phyloP scores from a whole-genome alignment of 257 asterid genomes.

The Solanum corneliomulleri region DNA sequence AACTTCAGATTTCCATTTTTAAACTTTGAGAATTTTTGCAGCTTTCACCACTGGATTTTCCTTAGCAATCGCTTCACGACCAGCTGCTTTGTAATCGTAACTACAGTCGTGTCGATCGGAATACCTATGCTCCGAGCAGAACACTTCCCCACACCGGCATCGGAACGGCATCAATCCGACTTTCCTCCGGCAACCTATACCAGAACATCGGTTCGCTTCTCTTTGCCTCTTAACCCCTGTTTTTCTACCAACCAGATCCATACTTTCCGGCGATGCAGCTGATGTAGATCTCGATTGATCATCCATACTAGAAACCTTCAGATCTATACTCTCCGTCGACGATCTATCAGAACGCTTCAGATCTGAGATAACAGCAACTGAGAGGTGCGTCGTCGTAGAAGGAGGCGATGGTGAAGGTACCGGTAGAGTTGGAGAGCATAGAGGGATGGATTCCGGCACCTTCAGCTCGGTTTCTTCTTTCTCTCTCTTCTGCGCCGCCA shows the following conservation, averaged over 20 bases:
- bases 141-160: conserved; percentile 74
- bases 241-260: not conserved
- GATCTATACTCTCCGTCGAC: not conserved
- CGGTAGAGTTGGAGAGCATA: conserved; percentile 25
- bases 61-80: conserved; percentile 57
- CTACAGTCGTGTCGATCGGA: conserved; percentile 84
- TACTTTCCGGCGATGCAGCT: not conserved
- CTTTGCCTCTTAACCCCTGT: conserved; percentile 5
- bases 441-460: conserved; percentile 48
- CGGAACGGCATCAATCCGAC: conserved; percentile 73
- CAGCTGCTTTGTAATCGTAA: conserved; percentile 70
- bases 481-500: conserved; percentile 82
- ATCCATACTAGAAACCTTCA: not conserved
- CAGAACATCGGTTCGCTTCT: conserved; percentile 52
- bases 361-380: conserved; percentile 16
- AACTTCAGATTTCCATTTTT: conserved; percentile 8
- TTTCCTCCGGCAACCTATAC: conserved; percentile 56
- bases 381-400: conserved; percentile 5
- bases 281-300: not conserved
- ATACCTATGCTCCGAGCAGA: conserved; percentile 72
- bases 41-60: conserved; percentile 90
- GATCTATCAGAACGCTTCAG: not conserved
- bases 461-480: conserved; percentile 68
- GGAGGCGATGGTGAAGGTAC: conserved; percentile 23
- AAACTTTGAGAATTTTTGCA: conserved; percentile 52